Percentiles rank a stretch among this genome's conserved stretches.
Conservation (phyloP, 495 filamentous ascomycete genomes). For the Neurospora intermedia region DNA sequence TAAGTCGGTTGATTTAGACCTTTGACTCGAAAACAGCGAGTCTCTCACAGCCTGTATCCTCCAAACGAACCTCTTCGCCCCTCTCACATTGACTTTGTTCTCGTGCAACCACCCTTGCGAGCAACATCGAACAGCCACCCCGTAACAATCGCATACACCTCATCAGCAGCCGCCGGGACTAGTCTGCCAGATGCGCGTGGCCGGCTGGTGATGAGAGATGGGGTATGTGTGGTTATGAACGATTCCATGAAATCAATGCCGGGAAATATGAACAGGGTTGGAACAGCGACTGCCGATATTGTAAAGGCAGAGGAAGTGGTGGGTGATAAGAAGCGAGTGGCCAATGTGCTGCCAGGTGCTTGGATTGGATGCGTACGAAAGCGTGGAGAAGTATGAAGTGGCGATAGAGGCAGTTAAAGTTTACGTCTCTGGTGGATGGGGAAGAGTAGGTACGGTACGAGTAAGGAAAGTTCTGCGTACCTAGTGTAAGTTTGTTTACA, state of each 20-base stretch:
- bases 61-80: conserved; percentile 28
- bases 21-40: conserved; percentile 9
- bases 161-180: conserved; percentile 22
- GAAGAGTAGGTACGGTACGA: background rate
- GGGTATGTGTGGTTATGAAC: background rate
- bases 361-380: conserved; percentile 12
- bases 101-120: conserved; percentile 2
- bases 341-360: conserved; percentile 12
- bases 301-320: conserved; percentile 20
- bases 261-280: conserved; percentile 25
- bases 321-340: conserved; percentile 9
- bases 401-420: background rate
- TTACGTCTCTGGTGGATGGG: background rate
- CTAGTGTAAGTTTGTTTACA: too few species aligned
- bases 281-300: conserved; percentile 21
- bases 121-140: conserved; percentile 7
- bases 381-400: conserved; percentile 3
- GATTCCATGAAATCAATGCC: conserved; percentile 16
- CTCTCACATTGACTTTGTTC: conserved; percentile 27
- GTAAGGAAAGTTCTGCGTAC: too few species aligned
- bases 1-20: background rate
- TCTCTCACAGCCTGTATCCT: conserved; percentile 30
- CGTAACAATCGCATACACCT: conserved; percentile 14
- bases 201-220: too few species aligned
- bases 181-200: too few species aligned